These are phyloP conservation scores for Prunus mira DNA, from an alignment of 306 rosid species.

Conservation along the genomic window DNA sequence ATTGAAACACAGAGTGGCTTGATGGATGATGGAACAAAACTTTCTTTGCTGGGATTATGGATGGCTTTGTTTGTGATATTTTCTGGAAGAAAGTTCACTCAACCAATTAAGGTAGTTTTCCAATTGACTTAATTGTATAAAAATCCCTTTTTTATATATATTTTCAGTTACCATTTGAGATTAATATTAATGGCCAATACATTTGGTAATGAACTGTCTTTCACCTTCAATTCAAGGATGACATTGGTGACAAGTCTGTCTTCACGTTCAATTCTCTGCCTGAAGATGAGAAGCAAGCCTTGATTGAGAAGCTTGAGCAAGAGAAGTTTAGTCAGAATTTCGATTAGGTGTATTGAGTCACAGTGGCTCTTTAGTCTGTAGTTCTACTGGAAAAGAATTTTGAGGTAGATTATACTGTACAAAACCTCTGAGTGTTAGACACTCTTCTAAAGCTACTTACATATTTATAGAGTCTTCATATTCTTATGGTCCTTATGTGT, in stretches of 20 bases:
- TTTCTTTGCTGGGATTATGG: constrained; percentile 66
- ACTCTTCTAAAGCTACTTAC: too few relatives aligned
- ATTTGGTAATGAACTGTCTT: constrained; percentile 18
- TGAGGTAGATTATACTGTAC: background rate
- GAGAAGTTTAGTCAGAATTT: constrained; percentile 24
- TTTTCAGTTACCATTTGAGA: constrained; percentile 2
- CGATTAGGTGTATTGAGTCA: constrained; percentile 8
- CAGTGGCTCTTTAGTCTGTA: background rate
- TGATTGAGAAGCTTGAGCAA: constrained; percentile 68
- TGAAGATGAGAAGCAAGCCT: constrained; percentile 57
- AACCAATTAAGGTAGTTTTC: constrained; percentile 71
- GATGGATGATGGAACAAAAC: constrained; percentile 77
- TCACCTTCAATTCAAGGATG: constrained; percentile 57
- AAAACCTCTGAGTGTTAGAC: too few relatives aligned
- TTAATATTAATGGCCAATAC: background rate
- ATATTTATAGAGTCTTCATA: too few relatives aligned
- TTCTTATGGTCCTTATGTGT: too few relatives aligned
- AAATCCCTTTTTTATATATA: background rate
- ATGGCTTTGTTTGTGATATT: constrained; percentile 69
- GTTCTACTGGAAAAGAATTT: constrained; percentile 2
- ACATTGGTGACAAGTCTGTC: constrained; percentile 90
- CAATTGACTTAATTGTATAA: background rate
- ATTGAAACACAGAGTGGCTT: constrained; percentile 57
- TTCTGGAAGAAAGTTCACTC: constrained; percentile 90
- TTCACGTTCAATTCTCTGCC: constrained; percentile 70